Conservation (phyloP, 2,329 filamentous ascomycete species). For the Paramyrothecium roridum region DNA sequence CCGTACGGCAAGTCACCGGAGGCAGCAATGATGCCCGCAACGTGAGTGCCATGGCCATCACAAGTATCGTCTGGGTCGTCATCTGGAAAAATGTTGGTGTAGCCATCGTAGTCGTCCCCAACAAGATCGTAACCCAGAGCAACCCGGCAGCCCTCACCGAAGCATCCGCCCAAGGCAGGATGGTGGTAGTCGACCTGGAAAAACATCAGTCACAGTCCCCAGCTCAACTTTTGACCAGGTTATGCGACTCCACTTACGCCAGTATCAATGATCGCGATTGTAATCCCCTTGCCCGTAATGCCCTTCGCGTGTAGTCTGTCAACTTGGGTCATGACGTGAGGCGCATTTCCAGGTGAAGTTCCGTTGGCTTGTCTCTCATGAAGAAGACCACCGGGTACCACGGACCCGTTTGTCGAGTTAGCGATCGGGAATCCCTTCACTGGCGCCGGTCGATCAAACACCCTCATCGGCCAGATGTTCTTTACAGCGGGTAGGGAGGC, state of each 20-base stretch:
- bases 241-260: slow-evolving; percentile 31
- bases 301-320: slow-evolving; percentile 43
- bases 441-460: slow-evolving; percentile 3
- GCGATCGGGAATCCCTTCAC: not conserved
- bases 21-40: slow-evolving; percentile 57
- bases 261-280: slow-evolving; percentile 47
- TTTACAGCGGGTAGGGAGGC: slow-evolving; percentile 13
- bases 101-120: slow-evolving; percentile 40
- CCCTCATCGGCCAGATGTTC: slow-evolving; percentile 24
- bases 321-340: slow-evolving; percentile 50
- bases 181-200: slow-evolving; percentile 56
- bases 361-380: not conserved
- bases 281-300: slow-evolving; percentile 43
- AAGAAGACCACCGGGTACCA: not conserved
- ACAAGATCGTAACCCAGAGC: slow-evolving; percentile 51
- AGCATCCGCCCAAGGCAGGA: slow-evolving; percentile 58
- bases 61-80: slow-evolving; percentile 46
- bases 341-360: slow-evolving; percentile 6
- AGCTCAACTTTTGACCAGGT: not conserved
- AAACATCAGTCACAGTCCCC: too few species aligned
- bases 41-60: slow-evolving; percentile 55
- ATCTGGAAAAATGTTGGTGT: slow-evolving; percentile 32
- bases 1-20: slow-evolving; percentile 41
- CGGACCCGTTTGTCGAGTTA: not conserved
- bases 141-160: slow-evolving; percentile 54